Evolutionary conservation across 371 early-diverging fungal genomes (phyloP).

Genomic region (Thermomucor indicae-seudaticae): DNA sequence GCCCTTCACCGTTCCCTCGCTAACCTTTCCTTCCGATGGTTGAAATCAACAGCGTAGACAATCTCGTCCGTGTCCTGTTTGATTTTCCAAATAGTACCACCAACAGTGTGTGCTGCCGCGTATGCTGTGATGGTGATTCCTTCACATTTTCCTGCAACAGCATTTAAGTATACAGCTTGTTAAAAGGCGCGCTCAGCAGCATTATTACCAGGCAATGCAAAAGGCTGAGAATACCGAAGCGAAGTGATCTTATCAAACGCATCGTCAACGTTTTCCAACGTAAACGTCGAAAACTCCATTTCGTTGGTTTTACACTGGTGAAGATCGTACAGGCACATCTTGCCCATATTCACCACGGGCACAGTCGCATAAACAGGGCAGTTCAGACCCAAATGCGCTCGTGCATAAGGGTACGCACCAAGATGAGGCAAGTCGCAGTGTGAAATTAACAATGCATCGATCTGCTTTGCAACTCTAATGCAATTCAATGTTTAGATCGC

Average conservation of each 20-base stretch:
- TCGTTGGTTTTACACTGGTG: constrained; percentile 67
- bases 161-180: background rate
- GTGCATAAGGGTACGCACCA: constrained; percentile 89
- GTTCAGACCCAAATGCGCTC: constrained; percentile 70
- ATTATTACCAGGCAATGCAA: constrained; percentile 54
- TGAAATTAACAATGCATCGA: constrained; percentile 93
- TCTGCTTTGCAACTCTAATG: constrained; percentile 75
- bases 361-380: constrained; percentile 93
- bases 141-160: constrained; percentile 63
- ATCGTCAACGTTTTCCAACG: constrained; percentile 71
- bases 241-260: constrained; percentile 82
- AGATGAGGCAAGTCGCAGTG: constrained; percentile 87
- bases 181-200: background rate
- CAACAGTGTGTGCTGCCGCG: constrained; percentile 95
- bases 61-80: constrained; percentile 91
- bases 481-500: background rate
- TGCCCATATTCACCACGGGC: constrained; percentile 94
- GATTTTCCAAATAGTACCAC: constrained; percentile 98
- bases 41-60: constrained; percentile 94
- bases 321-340: constrained; percentile 78
- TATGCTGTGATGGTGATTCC: constrained; percentile 91
- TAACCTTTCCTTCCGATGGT: constrained; percentile 92
- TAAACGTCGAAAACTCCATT: constrained; percentile 69
- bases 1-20: background rate
- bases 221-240: constrained; percentile 93